Percentiles rank a stretch among this genome's conserved stretches.
Conservation (phyloP, 352 stramenopile species). For the Globisporangium perplexum region DNA sequence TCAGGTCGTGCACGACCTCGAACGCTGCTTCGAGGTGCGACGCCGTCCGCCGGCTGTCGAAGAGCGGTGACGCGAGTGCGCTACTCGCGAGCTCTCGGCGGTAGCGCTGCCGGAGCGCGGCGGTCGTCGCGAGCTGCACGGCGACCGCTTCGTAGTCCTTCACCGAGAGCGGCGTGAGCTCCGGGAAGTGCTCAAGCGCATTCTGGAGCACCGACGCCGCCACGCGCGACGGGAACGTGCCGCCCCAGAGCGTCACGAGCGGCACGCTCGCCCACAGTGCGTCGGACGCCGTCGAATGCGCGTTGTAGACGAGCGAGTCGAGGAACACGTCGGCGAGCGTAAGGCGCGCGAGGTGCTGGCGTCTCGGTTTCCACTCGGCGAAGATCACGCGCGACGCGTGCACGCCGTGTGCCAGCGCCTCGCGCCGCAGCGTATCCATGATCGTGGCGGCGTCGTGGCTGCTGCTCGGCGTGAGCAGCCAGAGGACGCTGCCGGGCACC, state of each 20-base stretch:
- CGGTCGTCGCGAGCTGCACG: slow-evolving; percentile 33
- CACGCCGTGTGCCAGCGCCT: slow-evolving; percentile 69
- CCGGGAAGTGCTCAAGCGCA: slow-evolving; percentile 15
- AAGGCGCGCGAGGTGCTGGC: slow-evolving; percentile 77
- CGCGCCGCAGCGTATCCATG: slow-evolving; percentile 30
- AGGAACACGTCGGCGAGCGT: slow-evolving; percentile 88
- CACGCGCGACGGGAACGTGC: slow-evolving; percentile 69
- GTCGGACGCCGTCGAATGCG: slow-evolving; percentile 93
- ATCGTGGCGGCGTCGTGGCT: slow-evolving; percentile 19
- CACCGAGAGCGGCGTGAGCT: slow-evolving; percentile 40
- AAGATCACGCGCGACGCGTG: slow-evolving; percentile 64
- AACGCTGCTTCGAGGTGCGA: slow-evolving; percentile 66
- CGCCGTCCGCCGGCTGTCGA: slow-evolving; percentile 58
- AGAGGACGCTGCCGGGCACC: slow-evolving; percentile 82
- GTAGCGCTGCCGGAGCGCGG: slow-evolving; percentile 16
- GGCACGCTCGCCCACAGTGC: slow-evolving; percentile 86
- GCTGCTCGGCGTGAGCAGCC: slow-evolving; percentile 60
- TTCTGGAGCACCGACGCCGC: slow-evolving; percentile 52
- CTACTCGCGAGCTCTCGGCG: slow-evolving; percentile 25
- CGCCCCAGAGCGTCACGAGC: slow-evolving; percentile 82
- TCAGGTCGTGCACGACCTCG: slow-evolving; percentile 56
- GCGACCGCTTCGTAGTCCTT: slow-evolving; percentile 72
- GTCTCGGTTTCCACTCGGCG: slow-evolving; percentile 47
- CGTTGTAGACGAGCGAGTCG: slow-evolving; percentile 95
- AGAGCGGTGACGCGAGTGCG: slow-evolving; percentile 46